Base-by-base conservation (phyloP, 2,329 filamentous ascomycete genomes). In the Aspergillus ustus region DNA sequence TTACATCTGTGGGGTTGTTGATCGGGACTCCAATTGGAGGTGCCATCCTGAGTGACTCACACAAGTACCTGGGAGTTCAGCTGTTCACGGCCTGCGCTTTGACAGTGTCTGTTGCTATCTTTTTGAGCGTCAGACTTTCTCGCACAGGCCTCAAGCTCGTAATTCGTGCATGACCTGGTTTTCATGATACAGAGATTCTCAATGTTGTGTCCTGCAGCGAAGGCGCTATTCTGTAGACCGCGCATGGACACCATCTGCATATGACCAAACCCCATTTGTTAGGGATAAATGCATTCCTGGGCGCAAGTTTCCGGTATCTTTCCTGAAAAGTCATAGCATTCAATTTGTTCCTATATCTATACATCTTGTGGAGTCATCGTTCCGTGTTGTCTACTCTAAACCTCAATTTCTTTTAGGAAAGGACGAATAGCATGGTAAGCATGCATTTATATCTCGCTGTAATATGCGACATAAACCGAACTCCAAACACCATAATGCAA, bases 11-110 rank as follows among this genome's bases (percentile, higher is more conserved):
- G 8, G 85, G 84, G 0, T 63, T 86, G 53, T 66, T 87, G 62
- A 77, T 85, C 7, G 85, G 85, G 2, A 85, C 84, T 3, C 85
- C 85, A 0, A 85, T 87, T 57, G 82, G 82, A 2, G 85, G 85
- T 19, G 82, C 82, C 15, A 85, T 87, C 34, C 63, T 85, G 60
- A 76, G 77, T 54, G 66, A 71, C 5, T 79, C 79, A 15, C 77
- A 81, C 9, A 59, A 69, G 7, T 81, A 77, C 59, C 67, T 80
- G 2, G 80, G 80, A 9, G 74, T 80, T 8, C 78, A 80, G 66
- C 67, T 79, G 5, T 80, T 80, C 54, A 78, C 77, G 3, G 77
- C 73, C 25, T 74, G 71, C 50, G 75, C 70, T 61, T 69, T 77
- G 22, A 63, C 70, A 13, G 55, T 63, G 2, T 71, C 74, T 13